These are phyloP conservation scores for Anisogramma anomala DNA, from an alignment of 2,329 filamentous ascomycete species.

Conservation along the genomic window DNA sequence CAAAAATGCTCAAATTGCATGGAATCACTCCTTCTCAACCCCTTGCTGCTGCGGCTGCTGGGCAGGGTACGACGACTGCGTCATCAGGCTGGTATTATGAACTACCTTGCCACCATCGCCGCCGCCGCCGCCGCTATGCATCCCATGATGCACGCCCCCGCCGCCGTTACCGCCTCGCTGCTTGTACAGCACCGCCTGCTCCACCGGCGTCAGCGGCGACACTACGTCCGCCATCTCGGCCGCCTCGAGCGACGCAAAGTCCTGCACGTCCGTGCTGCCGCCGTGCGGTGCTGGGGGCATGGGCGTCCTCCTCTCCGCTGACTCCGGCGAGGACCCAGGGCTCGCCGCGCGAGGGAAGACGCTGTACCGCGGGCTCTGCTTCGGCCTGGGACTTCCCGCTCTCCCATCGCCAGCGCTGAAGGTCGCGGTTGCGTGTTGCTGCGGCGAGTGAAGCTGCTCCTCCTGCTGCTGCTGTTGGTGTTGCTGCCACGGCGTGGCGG, in stretches of 20 bases:
- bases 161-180: slow-evolving; percentile 9
- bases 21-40: slow-evolving; percentile 6
- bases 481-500: slow-evolving; percentile 7
- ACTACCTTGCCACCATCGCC: not conserved
- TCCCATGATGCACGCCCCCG: too few species aligned
- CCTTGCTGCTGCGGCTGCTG: too few species aligned
- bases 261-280: slow-evolving; percentile 9
- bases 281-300: not conserved
- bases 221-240: slow-evolving; percentile 14
- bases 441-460: slow-evolving; percentile 10
- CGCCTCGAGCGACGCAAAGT: slow-evolving; percentile 13
- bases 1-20: slow-evolving; percentile 13
- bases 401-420: not conserved
- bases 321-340: not conserved
- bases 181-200: slow-evolving; percentile 13
- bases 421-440: not conserved
- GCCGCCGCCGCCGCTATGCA: not conserved
- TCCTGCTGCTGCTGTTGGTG: slow-evolving; percentile 2
- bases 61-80: slow-evolving; percentile 4
- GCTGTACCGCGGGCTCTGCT: slow-evolving; percentile 4
- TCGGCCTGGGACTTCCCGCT: not conserved
- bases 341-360: not conserved
- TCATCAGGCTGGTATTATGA: slow-evolving; percentile 9
- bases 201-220: slow-evolving; percentile 10
- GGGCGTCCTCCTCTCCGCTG: not conserved